Evolutionary conservation across 2,329 filamentous ascomycete species (phyloP).

Genomic region (Aureobasidium musti): DNA sequence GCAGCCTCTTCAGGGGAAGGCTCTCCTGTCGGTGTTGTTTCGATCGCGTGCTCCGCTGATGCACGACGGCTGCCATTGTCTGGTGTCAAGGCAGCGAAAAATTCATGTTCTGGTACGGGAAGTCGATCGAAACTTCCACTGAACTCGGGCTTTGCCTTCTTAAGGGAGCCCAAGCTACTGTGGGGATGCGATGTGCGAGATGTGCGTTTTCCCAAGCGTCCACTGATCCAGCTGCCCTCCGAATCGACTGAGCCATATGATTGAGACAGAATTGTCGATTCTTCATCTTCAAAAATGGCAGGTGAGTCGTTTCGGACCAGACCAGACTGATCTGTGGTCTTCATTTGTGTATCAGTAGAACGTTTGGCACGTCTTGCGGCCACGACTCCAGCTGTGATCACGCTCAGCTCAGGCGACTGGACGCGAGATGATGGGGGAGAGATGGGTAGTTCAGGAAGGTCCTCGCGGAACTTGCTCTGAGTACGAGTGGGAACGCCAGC

Average conservation of each 20-base stretch:
- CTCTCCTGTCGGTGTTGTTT: conserved; percentile 28
- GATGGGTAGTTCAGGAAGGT: conserved; percentile 80
- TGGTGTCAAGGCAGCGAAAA: conserved; percentile 57
- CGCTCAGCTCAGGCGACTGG: conserved; percentile 71
- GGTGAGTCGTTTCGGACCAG: conserved; percentile 37
- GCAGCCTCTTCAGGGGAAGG: conserved; percentile 18
- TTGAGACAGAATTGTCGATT: conserved; percentile 60
- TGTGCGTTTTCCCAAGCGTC: conserved; percentile 59
- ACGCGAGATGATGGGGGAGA: conserved; percentile 83
- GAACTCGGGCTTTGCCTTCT: conserved; percentile 54
- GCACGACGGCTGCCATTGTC: conserved; percentile 30
- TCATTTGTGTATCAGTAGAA: not conserved
- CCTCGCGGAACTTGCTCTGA: conserved; percentile 88
- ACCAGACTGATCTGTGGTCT: conserved; percentile 47
- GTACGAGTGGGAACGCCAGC: conserved; percentile 71
- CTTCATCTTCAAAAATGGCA: conserved; percentile 10
- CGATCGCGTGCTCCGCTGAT: conserved; percentile 12
- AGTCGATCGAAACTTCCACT: conserved; percentile 67
- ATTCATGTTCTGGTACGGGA: conserved; percentile 68
- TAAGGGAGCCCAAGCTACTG: conserved; percentile 52
- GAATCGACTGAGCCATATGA: conserved; percentile 94
- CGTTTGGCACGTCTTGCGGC: conserved; percentile 45
- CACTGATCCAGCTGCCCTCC: conserved; percentile 93
- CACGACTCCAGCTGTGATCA: conserved; percentile 44
- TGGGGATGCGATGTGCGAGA: conserved; percentile 50